Evolutionary conservation across 768 basidiomycete genomes (phyloP).

Genomic region (Guyanaporus albipodus): DNA sequence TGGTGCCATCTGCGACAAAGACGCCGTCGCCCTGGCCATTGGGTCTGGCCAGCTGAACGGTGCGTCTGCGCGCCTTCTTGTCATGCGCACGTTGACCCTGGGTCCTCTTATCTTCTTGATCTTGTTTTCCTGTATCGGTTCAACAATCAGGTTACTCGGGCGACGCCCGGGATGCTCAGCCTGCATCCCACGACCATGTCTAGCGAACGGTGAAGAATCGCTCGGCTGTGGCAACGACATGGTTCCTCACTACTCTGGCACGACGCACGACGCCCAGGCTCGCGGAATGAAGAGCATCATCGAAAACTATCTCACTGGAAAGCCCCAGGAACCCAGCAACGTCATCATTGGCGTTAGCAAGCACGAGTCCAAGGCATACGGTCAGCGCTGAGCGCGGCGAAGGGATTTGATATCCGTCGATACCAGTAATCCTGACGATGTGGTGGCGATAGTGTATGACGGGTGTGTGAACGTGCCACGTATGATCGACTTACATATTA

Average conservation of each 20-base stretch:
- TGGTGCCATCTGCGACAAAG: slow-evolving; percentile 85
- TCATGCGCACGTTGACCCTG: not conserved
- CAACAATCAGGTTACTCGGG: slow-evolving; percentile 31
- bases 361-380: slow-evolving; percentile 47
- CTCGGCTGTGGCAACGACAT: slow-evolving; percentile 86
- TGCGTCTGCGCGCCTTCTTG: slow-evolving; percentile 2
- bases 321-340: slow-evolving; percentile 72
- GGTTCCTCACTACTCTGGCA: slow-evolving; percentile 85
- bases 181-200: slow-evolving; percentile 79
- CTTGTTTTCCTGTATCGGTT: not conserved
- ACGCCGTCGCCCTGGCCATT: slow-evolving; percentile 74
- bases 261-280: slow-evolving; percentile 84
- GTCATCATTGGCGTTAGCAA: slow-evolving; percentile 69
- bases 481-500: not conserved
- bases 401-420: too few species aligned
- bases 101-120: not conserved
- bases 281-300: slow-evolving; percentile 73
- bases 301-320: slow-evolving; percentile 59
- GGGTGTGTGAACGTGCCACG: not conserved
- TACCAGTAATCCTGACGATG: not conserved
- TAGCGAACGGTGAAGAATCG: slow-evolving; percentile 82
- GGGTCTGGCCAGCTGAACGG: slow-evolving; percentile 72
- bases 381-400: slow-evolving; percentile 13
- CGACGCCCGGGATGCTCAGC: slow-evolving; percentile 87
- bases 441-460: not conserved